These are phyloP conservation scores for Eucalyptus coolabah DNA, from an alignment of 345 rosid genomes.

Conservation along the genomic window DNA sequence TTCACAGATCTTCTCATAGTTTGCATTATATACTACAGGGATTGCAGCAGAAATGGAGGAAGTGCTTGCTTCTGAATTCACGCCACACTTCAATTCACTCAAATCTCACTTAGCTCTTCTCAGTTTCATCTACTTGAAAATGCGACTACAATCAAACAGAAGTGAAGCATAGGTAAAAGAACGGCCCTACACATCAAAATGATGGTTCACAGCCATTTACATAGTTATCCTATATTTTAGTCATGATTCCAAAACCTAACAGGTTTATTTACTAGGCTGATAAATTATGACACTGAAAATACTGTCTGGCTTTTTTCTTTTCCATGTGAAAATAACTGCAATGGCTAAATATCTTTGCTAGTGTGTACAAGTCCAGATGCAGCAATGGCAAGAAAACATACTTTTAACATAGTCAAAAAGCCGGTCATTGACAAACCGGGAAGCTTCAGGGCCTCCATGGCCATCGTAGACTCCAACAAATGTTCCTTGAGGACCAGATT, in stretches of 20 bases:
- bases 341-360: neutral
- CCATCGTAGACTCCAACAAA: constrained; percentile 98
- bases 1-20: neutral
- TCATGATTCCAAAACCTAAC: neutral
- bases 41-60: neutral
- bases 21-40: neutral
- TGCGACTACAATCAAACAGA: neutral
- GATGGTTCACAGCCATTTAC: neutral
- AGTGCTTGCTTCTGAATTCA: neutral
- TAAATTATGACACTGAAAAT: neutral
- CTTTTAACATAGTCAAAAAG: constrained; percentile 63
- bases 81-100: neutral
- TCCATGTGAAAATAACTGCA: neutral
- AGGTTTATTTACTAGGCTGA: neutral
- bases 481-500: constrained; percentile 80
- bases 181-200: neutral
- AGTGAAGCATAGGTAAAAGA: neutral
- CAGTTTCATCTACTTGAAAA: neutral
- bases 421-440: constrained; percentile 64
- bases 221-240: neutral
- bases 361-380: neutral
- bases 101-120: neutral
- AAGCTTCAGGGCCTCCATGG: constrained; percentile 98
- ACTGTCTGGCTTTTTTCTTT: neutral
- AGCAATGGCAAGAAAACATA: constrained; percentile 14